Evolutionary conservation across 1,139 yeast species (phyloP), one percentile per base, ranked within the genome.

Genomic region (Geotrichum reessii): DNA sequence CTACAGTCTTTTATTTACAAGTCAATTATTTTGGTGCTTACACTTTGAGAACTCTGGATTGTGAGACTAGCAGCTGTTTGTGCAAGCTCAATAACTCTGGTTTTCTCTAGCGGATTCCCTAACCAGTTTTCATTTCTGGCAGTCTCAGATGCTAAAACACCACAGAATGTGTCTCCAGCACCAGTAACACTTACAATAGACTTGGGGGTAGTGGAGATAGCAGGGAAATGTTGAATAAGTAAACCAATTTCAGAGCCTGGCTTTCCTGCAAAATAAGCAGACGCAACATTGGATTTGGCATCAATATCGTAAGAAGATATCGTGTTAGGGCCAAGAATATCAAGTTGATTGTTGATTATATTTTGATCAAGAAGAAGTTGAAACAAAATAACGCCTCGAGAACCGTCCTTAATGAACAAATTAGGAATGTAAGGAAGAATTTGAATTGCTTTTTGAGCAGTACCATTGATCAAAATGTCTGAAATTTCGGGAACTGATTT

Each of bases 351-450:
- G n/a, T 50, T 40, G 14, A 53, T 33, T 4, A 58, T 50, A 5
- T 67, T 65, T 42, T 66, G 67, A 61, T 68, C 71, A 47, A 65
- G 65, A 14, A 73, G 61, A 14, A 79, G 67, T 67, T 78, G 72
- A 74, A 87, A 69, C 8, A 79, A 62, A 5, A 85, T 56, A 0
- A 87, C 79, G 0, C 97, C 97, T 47, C 81, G 72, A 1, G 77
- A 66, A 0, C 96, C 96, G 53, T 83, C 78, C 66, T 89, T 90
- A 17, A 90, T 75, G 33, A 86, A 65, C 4, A 89, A 73, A 62
- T 79, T 81, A n/a, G 89, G 91, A 52, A 86, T 76, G 65, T 77
- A 89, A 0, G 96, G 96, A 19, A 88, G 73, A 9, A 89, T 64
- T 64, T 85, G 86, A 64, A 87, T 79, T 0, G 87, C 81, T 66